A percentile compares a stretch with the other conserved stretches of the same genome.
Conservation (phyloP, 2,329 filamentous ascomycete species). For the Aspergillus udagawae region DNA sequence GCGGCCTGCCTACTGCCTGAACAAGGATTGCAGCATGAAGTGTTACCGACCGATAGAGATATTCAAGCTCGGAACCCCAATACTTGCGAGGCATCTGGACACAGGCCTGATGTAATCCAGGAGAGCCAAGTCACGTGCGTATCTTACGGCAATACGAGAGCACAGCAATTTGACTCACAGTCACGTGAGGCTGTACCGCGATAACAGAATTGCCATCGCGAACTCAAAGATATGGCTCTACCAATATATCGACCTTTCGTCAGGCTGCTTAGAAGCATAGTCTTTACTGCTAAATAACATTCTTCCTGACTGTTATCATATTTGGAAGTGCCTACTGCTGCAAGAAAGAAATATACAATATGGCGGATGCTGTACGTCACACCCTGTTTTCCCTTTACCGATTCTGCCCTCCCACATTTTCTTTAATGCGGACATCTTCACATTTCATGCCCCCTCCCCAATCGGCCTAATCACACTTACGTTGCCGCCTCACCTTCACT, state of each 20-base stretch:
- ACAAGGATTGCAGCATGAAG: constrained; percentile 20
- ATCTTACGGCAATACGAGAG: constrained; percentile 4
- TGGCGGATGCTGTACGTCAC: constrained; percentile 45
- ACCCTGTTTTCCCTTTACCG: constrained; percentile 33
- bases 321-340: neutral
- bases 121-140: constrained; percentile 5
- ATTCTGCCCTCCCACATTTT: constrained; percentile 38
- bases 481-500: constrained; percentile 10
- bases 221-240: constrained; percentile 1
- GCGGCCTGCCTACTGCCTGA: constrained; percentile 34
- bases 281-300: neutral
- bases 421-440: constrained; percentile 23
- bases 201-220: constrained; percentile 20
- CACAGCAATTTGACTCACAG: constrained; percentile 14
- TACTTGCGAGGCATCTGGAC: neutral
- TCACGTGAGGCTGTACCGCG: constrained; percentile 12
- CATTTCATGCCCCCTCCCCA: constrained; percentile 26
- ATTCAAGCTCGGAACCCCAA: neutral
- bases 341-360: constrained; percentile 19
- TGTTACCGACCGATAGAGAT: neutral
- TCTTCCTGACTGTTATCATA: neutral
- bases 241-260: neutral
- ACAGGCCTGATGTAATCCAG: constrained; percentile 10
- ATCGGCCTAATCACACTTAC: constrained; percentile 18
- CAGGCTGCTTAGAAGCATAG: neutral